A percentile compares a stretch with the other conserved stretches of the same genome.
Conservation (phyloP, 73 alveolate genomes). For the Breviolum minutum region DNA sequence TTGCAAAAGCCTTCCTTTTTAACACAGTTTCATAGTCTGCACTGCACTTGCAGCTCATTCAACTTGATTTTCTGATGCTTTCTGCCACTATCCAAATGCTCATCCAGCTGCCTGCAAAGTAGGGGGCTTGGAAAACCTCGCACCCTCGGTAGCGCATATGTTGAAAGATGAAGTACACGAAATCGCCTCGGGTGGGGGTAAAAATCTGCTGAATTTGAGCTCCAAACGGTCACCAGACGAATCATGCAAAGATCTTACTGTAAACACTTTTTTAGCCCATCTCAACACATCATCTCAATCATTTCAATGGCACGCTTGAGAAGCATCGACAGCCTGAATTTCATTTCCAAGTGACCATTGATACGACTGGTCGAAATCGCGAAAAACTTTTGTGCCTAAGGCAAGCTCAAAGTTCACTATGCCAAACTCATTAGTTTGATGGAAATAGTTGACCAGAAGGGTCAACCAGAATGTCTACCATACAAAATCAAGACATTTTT, state of each 20-base stretch:
- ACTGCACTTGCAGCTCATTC: too few relatives aligned
- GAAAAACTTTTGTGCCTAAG: slow-evolving; percentile 69
- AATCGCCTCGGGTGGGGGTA: slow-evolving; percentile 34
- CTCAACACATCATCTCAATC: too few relatives aligned
- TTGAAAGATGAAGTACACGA: slow-evolving; percentile 86
- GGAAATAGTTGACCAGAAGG: background rate
- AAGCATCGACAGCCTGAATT: background rate
- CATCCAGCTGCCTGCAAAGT: slow-evolving; percentile 67
- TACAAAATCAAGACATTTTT: too few relatives aligned
- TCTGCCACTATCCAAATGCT: background rate
- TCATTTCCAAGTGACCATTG: slow-evolving; percentile 33
- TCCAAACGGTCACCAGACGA: too few relatives aligned
- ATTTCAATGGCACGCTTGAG: background rate
- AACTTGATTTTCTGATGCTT: too few relatives aligned
- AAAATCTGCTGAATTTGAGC: too few relatives aligned
- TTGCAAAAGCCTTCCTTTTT: too few relatives aligned
- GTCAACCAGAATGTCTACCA: too few relatives aligned
- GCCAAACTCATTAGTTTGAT: too few relatives aligned
- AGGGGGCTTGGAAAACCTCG: slow-evolving; percentile 87
- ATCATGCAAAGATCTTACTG: too few relatives aligned
- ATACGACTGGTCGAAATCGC: slow-evolving; percentile 83
- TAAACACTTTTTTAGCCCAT: too few relatives aligned
- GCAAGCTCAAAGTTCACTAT: background rate
- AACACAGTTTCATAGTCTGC: too few relatives aligned
- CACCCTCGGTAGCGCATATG: slow-evolving; percentile 92